phyloP scores from a whole-genome alignment of 1,284 basidiomycete genomes.

The Papiliotrema laurentii region DNA sequence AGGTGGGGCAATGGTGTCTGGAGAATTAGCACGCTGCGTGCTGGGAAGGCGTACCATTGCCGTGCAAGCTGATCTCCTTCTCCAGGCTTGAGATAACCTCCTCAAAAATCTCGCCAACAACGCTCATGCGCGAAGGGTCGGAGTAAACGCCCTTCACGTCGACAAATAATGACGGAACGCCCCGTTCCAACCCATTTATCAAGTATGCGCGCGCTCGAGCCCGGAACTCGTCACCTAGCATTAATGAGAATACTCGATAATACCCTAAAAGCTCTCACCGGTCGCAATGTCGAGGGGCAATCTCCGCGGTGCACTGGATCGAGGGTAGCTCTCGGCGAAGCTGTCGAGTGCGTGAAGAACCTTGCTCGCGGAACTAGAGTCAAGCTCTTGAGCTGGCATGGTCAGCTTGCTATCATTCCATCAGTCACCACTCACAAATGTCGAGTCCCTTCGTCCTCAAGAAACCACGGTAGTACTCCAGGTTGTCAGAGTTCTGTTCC shows the following conservation, averaged over 20 bases:
- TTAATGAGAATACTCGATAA: constrained; percentile 5
- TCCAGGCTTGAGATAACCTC: constrained; percentile 50
- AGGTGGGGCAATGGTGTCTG: constrained; percentile 58
- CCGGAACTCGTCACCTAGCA: constrained; percentile 61
- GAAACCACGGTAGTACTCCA: constrained; percentile 73
- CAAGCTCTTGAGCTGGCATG: constrained; percentile 11
- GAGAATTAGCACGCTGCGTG: not conserved
- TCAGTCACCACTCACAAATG: constrained; percentile 53
- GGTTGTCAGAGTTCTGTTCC: constrained; percentile 78
- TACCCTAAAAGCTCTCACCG: constrained; percentile 43
- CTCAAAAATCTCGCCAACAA: constrained; percentile 70
- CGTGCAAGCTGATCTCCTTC: constrained; percentile 38
- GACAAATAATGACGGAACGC: constrained; percentile 89
- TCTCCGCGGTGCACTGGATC: constrained; percentile 67
- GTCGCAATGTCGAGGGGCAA: constrained; percentile 64
- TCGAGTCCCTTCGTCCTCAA: constrained; percentile 63
- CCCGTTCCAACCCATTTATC: constrained; percentile 67
- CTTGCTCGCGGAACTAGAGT: constrained; percentile 51
- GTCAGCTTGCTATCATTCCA: not conserved
- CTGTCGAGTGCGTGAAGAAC: constrained; percentile 60
- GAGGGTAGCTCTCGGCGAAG: constrained; percentile 61
- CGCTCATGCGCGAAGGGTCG: constrained; percentile 59
- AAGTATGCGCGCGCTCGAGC: constrained; percentile 67
- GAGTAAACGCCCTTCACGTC: constrained; percentile 84
- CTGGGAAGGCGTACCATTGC: constrained; percentile 30